phyloP scores from a whole-genome alignment of 2,329 filamentous ascomycete species.

The Penicillium sp. region DNA sequence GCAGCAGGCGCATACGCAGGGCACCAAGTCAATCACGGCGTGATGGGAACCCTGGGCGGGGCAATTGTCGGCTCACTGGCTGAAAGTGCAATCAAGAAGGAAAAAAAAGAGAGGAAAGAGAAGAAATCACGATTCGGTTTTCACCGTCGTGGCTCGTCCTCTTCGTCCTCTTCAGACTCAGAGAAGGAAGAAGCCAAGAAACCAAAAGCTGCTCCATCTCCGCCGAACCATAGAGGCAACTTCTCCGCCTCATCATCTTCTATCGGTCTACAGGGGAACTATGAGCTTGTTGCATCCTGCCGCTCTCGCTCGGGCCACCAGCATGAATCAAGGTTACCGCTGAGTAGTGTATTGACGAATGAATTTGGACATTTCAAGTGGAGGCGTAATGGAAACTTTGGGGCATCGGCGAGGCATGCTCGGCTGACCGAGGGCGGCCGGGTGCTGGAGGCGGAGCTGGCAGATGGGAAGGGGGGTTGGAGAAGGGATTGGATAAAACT shows the following conservation, averaged over 20 bases:
- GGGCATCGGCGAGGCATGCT: conserved; percentile 35
- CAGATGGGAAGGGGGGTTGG: conserved; percentile 41
- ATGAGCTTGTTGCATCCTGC: conserved; percentile 45
- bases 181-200: conserved; percentile 4
- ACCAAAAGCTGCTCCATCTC: neutral
- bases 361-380: conserved; percentile 42
- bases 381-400: conserved; percentile 44
- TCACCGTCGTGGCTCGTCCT: conserved; percentile 4
- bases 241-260: conserved; percentile 40
- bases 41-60: conserved; percentile 52
- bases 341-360: conserved; percentile 47
- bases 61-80: conserved; percentile 51
- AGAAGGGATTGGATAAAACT: conserved; percentile 36
- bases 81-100: conserved; percentile 51
- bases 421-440: conserved; percentile 37
- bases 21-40: conserved; percentile 51
- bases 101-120: conserved; percentile 24
- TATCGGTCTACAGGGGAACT: conserved; percentile 41
- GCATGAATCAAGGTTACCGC: conserved; percentile 37
- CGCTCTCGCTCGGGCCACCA: conserved; percentile 36
- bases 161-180: neutral
- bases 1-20: conserved; percentile 50
- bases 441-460: conserved; percentile 42
- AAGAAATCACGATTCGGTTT: conserved; percentile 11
- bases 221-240: conserved; percentile 34